Evolutionary conservation across 495 filamentous ascomycete genomes (phyloP).

Genomic region (Rusavskia elegans): DNA sequence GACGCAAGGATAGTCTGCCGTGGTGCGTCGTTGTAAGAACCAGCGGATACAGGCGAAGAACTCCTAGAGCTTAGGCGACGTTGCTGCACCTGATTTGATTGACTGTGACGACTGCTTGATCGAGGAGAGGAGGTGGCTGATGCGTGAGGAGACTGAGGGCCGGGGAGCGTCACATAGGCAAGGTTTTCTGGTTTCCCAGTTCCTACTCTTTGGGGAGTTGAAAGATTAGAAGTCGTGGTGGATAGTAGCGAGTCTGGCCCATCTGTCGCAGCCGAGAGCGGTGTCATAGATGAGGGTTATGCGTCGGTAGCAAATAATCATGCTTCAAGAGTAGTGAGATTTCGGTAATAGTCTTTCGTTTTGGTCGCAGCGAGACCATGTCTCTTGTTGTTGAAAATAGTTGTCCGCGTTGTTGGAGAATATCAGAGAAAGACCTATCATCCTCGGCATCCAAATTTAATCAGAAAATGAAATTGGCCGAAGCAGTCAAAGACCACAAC

Average conservation of each 20-base stretch:
- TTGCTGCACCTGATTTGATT: neutral
- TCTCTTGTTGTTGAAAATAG: too few relatives aligned
- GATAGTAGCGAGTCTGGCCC: conserved; percentile 30
- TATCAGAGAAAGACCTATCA: neutral
- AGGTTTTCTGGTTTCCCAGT: too few relatives aligned
- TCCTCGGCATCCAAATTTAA: neutral
- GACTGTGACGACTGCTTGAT: neutral
- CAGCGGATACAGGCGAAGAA: conserved; percentile 37
- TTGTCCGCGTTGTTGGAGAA: neutral
- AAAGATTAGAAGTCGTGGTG: conserved; percentile 27
- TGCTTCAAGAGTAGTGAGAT: neutral
- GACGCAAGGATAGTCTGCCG: conserved; percentile 62
- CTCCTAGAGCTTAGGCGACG: conserved; percentile 25
- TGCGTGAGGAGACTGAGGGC: neutral
- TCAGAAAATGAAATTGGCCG: neutral
- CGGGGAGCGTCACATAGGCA: too few relatives aligned
- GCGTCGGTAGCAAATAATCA: neutral
- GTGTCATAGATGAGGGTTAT: conserved; percentile 8
- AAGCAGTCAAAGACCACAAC: too few relatives aligned
- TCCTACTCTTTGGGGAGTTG: neutral
- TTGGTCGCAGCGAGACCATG: too few relatives aligned
- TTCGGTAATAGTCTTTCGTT: too few relatives aligned
- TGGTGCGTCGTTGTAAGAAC: conserved; percentile 43
- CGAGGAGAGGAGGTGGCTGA: neutral
- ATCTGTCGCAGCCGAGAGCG: conserved; percentile 19